A percentile compares a stretch with the other conserved stretches of the same genome.
Evolutionary conservation across 495 filamentous ascomycete genomes (phyloP).

Genomic region (Acidiella bohemica): DNA sequence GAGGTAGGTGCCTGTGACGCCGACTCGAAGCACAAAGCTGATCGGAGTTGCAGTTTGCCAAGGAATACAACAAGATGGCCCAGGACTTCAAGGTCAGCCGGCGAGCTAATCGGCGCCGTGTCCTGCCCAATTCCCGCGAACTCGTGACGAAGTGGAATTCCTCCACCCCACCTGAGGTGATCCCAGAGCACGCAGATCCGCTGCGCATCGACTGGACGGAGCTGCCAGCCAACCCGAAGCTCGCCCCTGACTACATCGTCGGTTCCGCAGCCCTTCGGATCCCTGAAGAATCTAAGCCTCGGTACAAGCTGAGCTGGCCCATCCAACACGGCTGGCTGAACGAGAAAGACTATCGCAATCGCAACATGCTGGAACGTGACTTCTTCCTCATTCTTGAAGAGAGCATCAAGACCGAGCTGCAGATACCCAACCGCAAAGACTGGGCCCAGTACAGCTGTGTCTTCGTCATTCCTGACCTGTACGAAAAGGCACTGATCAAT

Average conservation of each 20-base stretch:
- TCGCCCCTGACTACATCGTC: slow-evolving; percentile 58
- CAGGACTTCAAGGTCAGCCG: slow-evolving; percentile 78
- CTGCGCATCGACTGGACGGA: slow-evolving; percentile 93
- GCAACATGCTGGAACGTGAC: slow-evolving; percentile 66
- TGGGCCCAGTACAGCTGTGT: slow-evolving; percentile 86
- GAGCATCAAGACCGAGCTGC: slow-evolving; percentile 69
- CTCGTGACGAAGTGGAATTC: slow-evolving; percentile 86
- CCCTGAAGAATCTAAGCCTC: slow-evolving; percentile 74
- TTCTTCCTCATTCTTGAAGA: slow-evolving; percentile 76
- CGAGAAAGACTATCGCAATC: slow-evolving; percentile 70
- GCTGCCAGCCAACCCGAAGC: slow-evolving; percentile 41
- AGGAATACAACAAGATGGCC: slow-evolving; percentile 67
- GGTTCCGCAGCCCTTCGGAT: slow-evolving; percentile 73
- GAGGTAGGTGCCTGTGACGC: slow-evolving; percentile 41
- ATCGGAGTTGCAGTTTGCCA: slow-evolving; percentile 41
- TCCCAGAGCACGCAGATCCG: slow-evolving; percentile 87
- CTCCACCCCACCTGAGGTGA: slow-evolving; percentile 62
- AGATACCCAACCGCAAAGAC: slow-evolving; percentile 60
- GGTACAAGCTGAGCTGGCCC: slow-evolving; percentile 87
- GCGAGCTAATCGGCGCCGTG: slow-evolving; percentile 81
- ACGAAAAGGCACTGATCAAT: slow-evolving; percentile 86
- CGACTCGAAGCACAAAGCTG: not conserved
- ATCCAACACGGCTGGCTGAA: slow-evolving; percentile 77
- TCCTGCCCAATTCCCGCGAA: slow-evolving; percentile 90
- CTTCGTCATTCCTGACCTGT: slow-evolving; percentile 88